phyloP scores from a whole-genome alignment of 2,329 filamentous ascomycete species.

The Ceratocystis colombiana region DNA sequence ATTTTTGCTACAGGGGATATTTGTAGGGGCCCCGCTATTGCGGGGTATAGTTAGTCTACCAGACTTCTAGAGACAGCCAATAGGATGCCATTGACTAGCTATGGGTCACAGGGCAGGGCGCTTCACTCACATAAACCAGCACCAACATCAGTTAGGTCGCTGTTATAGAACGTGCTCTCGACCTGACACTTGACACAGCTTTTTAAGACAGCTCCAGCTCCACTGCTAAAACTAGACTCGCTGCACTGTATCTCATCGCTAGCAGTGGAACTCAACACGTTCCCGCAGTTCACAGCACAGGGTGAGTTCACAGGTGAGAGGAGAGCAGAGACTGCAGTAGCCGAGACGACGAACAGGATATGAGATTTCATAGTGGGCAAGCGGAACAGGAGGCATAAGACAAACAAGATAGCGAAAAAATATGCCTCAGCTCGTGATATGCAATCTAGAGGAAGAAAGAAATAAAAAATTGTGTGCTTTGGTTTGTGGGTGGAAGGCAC shows the following conservation, averaged over 20 bases:
- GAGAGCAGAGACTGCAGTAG: slow-evolving; percentile 29
- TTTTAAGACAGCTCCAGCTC: slow-evolving; percentile 41
- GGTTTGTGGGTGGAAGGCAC: background rate
- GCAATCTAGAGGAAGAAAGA: background rate
- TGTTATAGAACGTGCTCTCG: slow-evolving; percentile 38
- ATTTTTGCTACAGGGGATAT: background rate
- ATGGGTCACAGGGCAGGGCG: background rate
- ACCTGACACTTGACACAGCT: slow-evolving; percentile 45
- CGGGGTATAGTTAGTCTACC: background rate
- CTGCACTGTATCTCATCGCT: slow-evolving; percentile 42
- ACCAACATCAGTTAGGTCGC: slow-evolving; percentile 43
- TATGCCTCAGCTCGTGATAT: too few relatives aligned
- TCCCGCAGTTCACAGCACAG: slow-evolving; percentile 45
- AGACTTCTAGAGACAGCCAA: background rate
- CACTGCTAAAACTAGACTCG: slow-evolving; percentile 34
- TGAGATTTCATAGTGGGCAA: background rate
- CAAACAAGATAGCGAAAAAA: background rate
- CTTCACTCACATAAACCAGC: slow-evolving; percentile 45
- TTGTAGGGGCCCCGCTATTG: background rate
- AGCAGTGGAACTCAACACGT: slow-evolving; percentile 40
- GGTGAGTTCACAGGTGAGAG: slow-evolving; percentile 41
- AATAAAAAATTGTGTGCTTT: background rate
- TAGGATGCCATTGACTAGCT: background rate
- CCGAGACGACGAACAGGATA: background rate
- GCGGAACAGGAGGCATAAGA: background rate